Base-by-base conservation (phyloP, 257 asterid genomes). In the Misopates orontium region DNA sequence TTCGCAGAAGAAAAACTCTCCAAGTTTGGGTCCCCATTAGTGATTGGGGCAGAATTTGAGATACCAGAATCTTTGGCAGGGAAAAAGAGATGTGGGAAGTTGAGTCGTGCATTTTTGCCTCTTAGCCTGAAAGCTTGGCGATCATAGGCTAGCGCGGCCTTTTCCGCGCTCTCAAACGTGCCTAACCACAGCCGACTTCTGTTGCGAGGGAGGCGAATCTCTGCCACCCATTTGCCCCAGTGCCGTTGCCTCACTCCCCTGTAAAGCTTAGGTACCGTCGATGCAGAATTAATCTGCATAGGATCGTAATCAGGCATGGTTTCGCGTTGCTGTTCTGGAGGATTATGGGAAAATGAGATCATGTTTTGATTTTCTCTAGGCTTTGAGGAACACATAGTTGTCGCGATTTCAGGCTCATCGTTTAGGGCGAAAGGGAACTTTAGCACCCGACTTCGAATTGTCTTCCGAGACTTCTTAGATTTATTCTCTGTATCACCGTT, bases 171-270 rank as follows among this genome's bases (percentile, higher is more conserved):
- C 23, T 60, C 62, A 20, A 83, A 83, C 0, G 89, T 80, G 67
- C 89, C 89, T 21, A 83, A 54, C 89, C 89, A 83, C 12, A 80
- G 83, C 0, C 86, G 71, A 2, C 73, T 80, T 44, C 89, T 62
- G 7, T 78, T 64, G 6, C 79, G 71, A 9, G 89, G 89, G 18
- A 83, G 82, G 10, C 89, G 80, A 45, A 83, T 83, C 57, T 83
- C 86, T 0, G 86, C 82, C 5, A 83, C 88, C 89, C 89, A 83
- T 74, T 83, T 83, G 1, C 89, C 89, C 84, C 82, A 73, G 1
- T 80, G 84, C 21, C 86, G 76, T 32, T 83, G 89, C 60, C 89
- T 71, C 41, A 80, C 86, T 7, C 89, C 89, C 44, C 84, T 54
- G 58, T 78, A 83, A 3, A 75, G 18, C 47, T 76, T 83, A 10